Evolutionary conservation across 768 basidiomycete genomes (phyloP), one percentile per base, ranked within the genome.

Genomic region (Xerocomus potaroensis): DNA sequence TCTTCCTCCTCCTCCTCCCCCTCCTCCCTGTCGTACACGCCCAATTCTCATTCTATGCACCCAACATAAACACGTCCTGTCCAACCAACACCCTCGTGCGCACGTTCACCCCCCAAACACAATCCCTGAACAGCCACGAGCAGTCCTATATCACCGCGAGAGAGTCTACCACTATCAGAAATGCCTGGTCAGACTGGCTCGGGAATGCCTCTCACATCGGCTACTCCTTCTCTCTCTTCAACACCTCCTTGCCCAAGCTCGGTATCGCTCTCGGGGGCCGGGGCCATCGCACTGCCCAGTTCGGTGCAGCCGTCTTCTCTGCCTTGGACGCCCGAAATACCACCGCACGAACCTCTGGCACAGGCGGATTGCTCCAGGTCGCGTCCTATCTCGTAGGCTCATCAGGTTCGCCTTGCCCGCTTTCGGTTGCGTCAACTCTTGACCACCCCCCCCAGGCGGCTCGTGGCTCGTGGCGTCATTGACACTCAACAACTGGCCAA

Each of bases 221-320:
- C 2, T 84, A 84, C 60, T 65, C 72, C 47, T 47, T 80, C n/a
- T 55, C 69, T 12, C 47, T 53, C 0, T 76, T 80, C 59, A 55
- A 61, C 32, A 63, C 54, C 3, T 60, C 64, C 21, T 72, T 76
- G 45, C 78, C 81, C 8, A 74, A 69, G 43, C 65, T 87, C 21
- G 84, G 77, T 2, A 69, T 87, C 41, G 85, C 85, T 1, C 66
- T 87, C 9, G 81, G 82, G 19, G 88, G 88, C 3, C 83, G 83
- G 12, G 86, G 86, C 0, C 74, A 82, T 32, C 72, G 88, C 31
- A 77, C 85, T 0, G 83, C 84, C 1, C 76, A 79, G 49, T 84
- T 75, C 47, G 83, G 78, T 18, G 86, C 82, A 1, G 83, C 73
- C 8, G 74, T 77, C 42, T 56, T 84, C 16, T 72, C 68, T 12